Evolutionary conservation across 2,329 filamentous ascomycete genomes (phyloP).

Genomic region (Epichloe uncinata): DNA sequence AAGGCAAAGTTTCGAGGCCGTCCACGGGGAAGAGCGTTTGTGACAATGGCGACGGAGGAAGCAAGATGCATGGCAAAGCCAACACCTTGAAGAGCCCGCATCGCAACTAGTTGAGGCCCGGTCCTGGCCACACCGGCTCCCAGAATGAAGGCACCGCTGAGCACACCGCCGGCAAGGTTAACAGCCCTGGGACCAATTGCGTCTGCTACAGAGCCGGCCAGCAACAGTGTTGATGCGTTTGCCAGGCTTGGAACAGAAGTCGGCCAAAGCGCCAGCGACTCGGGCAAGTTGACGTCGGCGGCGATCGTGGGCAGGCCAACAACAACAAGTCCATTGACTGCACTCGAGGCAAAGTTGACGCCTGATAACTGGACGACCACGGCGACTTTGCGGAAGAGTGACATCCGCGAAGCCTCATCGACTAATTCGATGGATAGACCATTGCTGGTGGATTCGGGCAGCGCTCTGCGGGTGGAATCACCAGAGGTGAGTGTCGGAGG

Average conservation of each 20-base stretch:
- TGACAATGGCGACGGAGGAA: constrained; percentile 22
- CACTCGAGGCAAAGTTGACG: constrained; percentile 2
- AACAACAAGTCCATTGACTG: constrained; percentile 16
- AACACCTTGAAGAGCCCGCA: constrained; percentile 28
- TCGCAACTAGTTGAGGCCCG: constrained; percentile 21
- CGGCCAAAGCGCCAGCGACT: constrained; percentile 26
- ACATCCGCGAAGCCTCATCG: background rate
- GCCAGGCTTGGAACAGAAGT: constrained; percentile 22
- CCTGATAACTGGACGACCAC: background rate
- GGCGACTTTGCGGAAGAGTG: constrained; percentile 2
- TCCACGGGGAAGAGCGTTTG: constrained; percentile 17
- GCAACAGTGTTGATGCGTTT: constrained; percentile 22
- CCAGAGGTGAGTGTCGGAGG: background rate
- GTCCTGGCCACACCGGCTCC: constrained; percentile 15
- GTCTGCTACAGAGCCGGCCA: constrained; percentile 26
- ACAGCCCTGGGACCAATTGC: constrained; percentile 20
- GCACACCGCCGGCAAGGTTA: constrained; percentile 20
- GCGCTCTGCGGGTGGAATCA: background rate
- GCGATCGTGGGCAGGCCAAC: constrained; percentile 28
- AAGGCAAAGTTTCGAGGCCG: constrained; percentile 27
- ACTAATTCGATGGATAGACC: background rate
- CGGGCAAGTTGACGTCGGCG: constrained; percentile 19
- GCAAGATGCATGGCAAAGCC: constrained; percentile 22
- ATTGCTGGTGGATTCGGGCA: background rate
- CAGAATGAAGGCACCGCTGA: constrained; percentile 17